Percentiles rank a stretch among this genome's conserved stretches.
These are phyloP conservation scores for Ceratobasidium sp. DNA, from an alignment of 1,284 basidiomycete genomes.

Conservation along the genomic window DNA sequence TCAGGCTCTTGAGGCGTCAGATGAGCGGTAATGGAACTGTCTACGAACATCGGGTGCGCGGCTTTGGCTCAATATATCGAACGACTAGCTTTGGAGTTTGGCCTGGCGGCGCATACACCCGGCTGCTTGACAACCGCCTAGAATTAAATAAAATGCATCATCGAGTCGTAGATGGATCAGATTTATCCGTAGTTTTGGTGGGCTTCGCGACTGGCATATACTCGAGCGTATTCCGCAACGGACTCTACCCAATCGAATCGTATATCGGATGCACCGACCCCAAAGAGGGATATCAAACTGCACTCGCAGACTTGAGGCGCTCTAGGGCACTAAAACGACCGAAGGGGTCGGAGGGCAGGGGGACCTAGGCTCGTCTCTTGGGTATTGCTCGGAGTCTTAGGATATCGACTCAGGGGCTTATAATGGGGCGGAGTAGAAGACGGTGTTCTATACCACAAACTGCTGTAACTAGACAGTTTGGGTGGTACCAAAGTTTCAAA, in stretches of 20 bases:
- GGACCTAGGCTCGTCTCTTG: too few relatives aligned
- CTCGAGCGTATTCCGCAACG: conserved; percentile 23
- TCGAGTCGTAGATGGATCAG: not conserved
- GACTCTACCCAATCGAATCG: conserved; percentile 33
- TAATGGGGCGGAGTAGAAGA: too few relatives aligned
- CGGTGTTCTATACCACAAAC: too few relatives aligned
- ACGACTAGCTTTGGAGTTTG: conserved; percentile 18
- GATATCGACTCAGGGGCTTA: too few relatives aligned
- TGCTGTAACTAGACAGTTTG: not conserved
- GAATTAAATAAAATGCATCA: not conserved
- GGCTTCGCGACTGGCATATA: conserved; percentile 1
- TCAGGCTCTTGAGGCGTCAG: not conserved
- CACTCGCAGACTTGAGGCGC: too few relatives aligned
- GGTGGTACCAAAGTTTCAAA: not conserved
- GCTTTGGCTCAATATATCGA: not conserved
- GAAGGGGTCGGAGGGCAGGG: too few relatives aligned
- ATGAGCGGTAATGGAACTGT: conserved; percentile 22
- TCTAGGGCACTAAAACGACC: too few relatives aligned
- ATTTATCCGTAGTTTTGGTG: not conserved
- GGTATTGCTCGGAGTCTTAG: too few relatives aligned
- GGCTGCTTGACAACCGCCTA: not conserved
- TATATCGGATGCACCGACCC: not conserved
- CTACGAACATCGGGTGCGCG: conserved; percentile 25
- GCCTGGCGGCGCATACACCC: not conserved
- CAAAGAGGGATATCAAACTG: too few relatives aligned